These are phyloP conservation scores for Ceratocystis destructans DNA, from an alignment of 2,329 filamentous ascomycete species.

Conservation along the genomic window DNA sequence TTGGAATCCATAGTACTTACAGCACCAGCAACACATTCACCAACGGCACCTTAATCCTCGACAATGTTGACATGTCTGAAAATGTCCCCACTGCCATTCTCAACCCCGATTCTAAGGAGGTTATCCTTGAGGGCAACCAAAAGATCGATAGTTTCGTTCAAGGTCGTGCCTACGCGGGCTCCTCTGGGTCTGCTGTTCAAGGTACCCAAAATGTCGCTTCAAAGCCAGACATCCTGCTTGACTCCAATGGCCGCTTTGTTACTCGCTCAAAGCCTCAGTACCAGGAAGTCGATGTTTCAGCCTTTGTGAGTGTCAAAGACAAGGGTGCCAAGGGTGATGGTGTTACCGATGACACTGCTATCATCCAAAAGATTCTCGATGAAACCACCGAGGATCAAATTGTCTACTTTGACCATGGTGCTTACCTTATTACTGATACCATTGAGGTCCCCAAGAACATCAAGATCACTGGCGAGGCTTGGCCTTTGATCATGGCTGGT, in stretches of 20 bases:
- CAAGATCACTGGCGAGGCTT: conserved; percentile 82
- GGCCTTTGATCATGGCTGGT: conserved; percentile 76
- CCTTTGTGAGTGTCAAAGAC: conserved; percentile 72
- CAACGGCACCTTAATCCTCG: conserved; percentile 70
- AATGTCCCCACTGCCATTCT: conserved; percentile 55
- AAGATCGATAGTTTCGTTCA: conserved; percentile 63
- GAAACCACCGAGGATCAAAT: conserved; percentile 48
- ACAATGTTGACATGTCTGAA: conserved; percentile 72
- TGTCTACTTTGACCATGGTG: conserved; percentile 62
- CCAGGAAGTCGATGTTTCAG: conserved; percentile 46
- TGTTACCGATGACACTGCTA: conserved; percentile 69
- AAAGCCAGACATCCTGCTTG: conserved; percentile 56
- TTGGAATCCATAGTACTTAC: conserved; percentile 68
- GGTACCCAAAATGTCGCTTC: conserved; percentile 35
- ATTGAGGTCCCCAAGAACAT: conserved; percentile 63
- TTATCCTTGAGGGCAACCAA: conserved; percentile 55
- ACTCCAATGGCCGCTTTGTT: conserved; percentile 53
- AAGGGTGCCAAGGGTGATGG: conserved; percentile 81
- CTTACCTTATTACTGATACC: conserved; percentile 57
- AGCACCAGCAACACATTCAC: conserved; percentile 46
- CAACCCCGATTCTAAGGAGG: conserved; percentile 39
- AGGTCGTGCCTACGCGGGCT: conserved; percentile 55
- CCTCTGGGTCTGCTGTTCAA: conserved; percentile 42
- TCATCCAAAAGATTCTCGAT: conserved; percentile 67
- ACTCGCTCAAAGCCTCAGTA: conserved; percentile 87